These are phyloP conservation scores for Platanthera guangdongensis DNA, from an alignment of 106 monocot species.

Conservation along the genomic window DNA sequence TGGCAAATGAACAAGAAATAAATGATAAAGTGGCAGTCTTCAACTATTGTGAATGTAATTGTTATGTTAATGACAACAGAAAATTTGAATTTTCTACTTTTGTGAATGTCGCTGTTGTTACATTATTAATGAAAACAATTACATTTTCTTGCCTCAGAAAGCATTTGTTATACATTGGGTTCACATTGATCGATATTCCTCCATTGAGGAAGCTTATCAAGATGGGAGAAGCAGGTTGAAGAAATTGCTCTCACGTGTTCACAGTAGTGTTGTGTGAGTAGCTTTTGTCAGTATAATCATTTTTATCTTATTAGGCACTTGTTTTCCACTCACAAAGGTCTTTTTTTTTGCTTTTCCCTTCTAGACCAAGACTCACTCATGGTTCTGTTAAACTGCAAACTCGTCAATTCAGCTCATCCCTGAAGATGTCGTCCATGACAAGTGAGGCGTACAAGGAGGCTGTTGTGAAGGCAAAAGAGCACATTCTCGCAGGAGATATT, in stretches of 20 bases:
- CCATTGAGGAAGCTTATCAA: conserved; percentile 70
- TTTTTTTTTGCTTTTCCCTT: neutral
- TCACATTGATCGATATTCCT: conserved; percentile 46
- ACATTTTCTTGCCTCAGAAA: conserved; percentile 40
- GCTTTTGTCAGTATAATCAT: neutral
- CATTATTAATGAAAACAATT: neutral
- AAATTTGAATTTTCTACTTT: neutral
- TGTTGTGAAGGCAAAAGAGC: conserved; percentile 81
- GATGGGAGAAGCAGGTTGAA: conserved; percentile 61
- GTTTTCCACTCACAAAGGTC: neutral
- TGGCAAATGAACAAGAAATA: no score
- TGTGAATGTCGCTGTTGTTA: neutral
- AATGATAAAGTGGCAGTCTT: neutral
- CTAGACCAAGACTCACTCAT: conserved; percentile 40
- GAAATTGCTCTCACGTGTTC: conserved; percentile 52
- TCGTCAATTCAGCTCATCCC: conserved; percentile 44
- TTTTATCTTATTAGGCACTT: neutral
- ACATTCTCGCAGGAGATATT: conserved; percentile 92
- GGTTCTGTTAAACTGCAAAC: conserved; percentile 63
- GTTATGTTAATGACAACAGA: neutral
- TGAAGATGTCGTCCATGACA: conserved; percentile 71
- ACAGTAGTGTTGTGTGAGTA: conserved; percentile 46
- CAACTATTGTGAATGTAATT: neutral
- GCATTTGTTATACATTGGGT: conserved; percentile 91
- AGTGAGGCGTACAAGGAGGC: conserved; percentile 70